phyloP scores from a whole-genome alignment of 2,329 filamentous ascomycete genomes.

The Lasiodiplodia citricola region DNA sequence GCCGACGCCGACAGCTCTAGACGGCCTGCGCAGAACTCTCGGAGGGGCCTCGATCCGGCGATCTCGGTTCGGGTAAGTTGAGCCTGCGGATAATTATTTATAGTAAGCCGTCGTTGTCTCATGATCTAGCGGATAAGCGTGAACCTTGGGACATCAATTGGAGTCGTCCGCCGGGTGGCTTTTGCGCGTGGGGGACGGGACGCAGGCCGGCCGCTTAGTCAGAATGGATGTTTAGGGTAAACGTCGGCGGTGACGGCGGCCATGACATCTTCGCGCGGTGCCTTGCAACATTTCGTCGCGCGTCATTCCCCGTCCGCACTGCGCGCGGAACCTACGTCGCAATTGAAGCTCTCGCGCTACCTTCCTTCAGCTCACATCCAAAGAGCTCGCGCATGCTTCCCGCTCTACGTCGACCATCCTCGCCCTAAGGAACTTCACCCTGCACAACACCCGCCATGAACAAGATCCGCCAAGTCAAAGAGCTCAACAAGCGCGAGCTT shows the following conservation, averaged over 20 bases:
- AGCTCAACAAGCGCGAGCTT: slow-evolving; percentile 92
- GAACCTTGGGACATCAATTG: too few species aligned
- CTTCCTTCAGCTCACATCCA: not conserved
- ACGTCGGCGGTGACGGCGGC: not conserved
- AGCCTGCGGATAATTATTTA: not conserved
- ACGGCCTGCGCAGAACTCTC: not conserved
- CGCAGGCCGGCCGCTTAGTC: not conserved
- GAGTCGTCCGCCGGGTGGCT: slow-evolving; percentile 9
- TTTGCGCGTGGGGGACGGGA: not conserved
- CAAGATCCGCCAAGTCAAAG: slow-evolving; percentile 87
- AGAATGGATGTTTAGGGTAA: not conserved
- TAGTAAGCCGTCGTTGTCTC: not conserved
- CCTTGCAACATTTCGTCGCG: slow-evolving; percentile 11
- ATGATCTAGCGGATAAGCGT: not conserved
- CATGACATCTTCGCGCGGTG: slow-evolving; percentile 14
- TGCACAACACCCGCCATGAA: slow-evolving; percentile 69
- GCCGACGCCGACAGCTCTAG: not conserved
- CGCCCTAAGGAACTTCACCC: not conserved
- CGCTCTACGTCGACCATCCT: too few species aligned
- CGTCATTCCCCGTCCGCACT: not conserved
- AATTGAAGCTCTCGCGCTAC: not conserved
- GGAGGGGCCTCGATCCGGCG: not conserved
- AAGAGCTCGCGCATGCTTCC: too few species aligned
- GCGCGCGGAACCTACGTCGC: not conserved
- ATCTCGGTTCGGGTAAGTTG: not conserved